A percentile compares a stretch with the other conserved stretches of the same genome.
These are phyloP conservation scores for Fusarium staphyleae DNA, from an alignment of 2,329 filamentous ascomycete species.

Conservation along the genomic window DNA sequence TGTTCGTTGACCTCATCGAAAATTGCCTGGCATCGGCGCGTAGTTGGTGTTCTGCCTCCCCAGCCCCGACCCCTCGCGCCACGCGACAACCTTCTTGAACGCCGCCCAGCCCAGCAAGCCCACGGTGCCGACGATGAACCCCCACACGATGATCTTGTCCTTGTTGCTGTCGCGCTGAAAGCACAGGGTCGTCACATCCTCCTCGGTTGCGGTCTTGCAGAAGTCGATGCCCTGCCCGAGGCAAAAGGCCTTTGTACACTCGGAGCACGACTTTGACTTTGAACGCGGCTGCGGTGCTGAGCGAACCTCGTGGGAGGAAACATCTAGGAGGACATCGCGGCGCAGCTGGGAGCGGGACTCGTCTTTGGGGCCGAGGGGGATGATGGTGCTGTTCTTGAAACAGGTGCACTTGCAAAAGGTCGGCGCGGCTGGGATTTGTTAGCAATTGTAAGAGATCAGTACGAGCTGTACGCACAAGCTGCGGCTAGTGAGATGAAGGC, in stretches of 20 bases:
- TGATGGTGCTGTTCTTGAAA: constrained; percentile 73
- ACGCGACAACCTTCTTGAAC: constrained; percentile 57
- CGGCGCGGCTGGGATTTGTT: constrained; percentile 58
- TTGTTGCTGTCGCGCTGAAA: constrained; percentile 73
- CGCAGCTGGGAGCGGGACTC: constrained; percentile 36
- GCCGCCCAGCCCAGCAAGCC: constrained; percentile 68
- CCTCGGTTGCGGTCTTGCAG: constrained; percentile 67
- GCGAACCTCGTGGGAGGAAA: constrained; percentile 19
- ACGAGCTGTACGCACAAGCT: constrained; percentile 48
- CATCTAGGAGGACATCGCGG: constrained; percentile 33
- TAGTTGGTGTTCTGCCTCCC: constrained; percentile 43
- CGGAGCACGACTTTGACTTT: constrained; percentile 59
- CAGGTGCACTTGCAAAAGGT: constrained; percentile 76
- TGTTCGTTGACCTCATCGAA: constrained; percentile 20
- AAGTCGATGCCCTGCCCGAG: constrained; percentile 66
- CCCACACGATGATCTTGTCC: constrained; percentile 71
- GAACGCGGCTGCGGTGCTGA: constrained; percentile 39
- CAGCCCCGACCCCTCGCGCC: constrained; percentile 45
- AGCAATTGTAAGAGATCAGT: constrained; percentile 1
- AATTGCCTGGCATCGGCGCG: constrained; percentile 40
- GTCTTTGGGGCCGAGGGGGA: constrained; percentile 61
- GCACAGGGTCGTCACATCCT: constrained; percentile 67
- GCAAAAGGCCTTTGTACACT: constrained; percentile 72
- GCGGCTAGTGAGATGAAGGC: constrained; percentile 50
- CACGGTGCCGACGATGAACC: constrained; percentile 65